These are phyloP conservation scores for Paracorniculantispora psalliotae DNA, from an alignment of 2,329 filamentous ascomycete genomes.

Conservation along the genomic window DNA sequence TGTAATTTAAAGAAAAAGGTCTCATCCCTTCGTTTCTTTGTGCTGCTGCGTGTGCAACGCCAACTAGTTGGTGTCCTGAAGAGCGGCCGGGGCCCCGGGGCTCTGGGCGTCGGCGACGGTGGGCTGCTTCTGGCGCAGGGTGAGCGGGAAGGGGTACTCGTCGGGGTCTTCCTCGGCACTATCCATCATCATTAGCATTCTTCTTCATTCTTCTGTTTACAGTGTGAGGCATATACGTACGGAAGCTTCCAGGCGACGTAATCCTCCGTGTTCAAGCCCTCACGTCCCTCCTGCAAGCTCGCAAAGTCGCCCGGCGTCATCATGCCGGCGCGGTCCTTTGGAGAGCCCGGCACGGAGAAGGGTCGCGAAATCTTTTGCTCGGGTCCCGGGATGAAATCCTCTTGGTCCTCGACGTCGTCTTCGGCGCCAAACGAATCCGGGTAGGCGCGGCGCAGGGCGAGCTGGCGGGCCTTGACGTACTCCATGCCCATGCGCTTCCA, in stretches of 20 bases:
- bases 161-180: conserved; percentile 92
- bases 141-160: conserved; percentile 58
- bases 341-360: conserved; percentile 89
- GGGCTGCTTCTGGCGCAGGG: conserved; percentile 49
- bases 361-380: conserved; percentile 95
- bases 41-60: no score
- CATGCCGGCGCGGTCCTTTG: conserved; percentile 86
- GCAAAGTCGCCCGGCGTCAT: conserved; percentile 99
- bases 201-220: no score
- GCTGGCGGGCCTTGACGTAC: conserved; percentile 93
- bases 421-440: conserved; percentile 77
- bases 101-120: conserved; percentile 6
- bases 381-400: conserved; percentile 85
- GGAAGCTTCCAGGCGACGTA: conserved; percentile 98
- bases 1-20: not conserved
- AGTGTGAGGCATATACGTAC: conserved; percentile 54
- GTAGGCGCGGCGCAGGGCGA: conserved; percentile 88
- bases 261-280: conserved; percentile 91
- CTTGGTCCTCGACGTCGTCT: conserved; percentile 75
- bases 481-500: conserved; percentile 99
- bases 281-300: conserved; percentile 87
- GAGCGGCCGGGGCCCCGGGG: not conserved
- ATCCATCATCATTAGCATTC: conserved; percentile 4
- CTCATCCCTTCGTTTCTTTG: no score
- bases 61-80: conserved; percentile 4